Percentiles rank a stretch among this genome's conserved stretches.
Evolutionary conservation across 805 yeast species (phyloP).

Genomic region (Metschnikowia kofuensis): DNA sequence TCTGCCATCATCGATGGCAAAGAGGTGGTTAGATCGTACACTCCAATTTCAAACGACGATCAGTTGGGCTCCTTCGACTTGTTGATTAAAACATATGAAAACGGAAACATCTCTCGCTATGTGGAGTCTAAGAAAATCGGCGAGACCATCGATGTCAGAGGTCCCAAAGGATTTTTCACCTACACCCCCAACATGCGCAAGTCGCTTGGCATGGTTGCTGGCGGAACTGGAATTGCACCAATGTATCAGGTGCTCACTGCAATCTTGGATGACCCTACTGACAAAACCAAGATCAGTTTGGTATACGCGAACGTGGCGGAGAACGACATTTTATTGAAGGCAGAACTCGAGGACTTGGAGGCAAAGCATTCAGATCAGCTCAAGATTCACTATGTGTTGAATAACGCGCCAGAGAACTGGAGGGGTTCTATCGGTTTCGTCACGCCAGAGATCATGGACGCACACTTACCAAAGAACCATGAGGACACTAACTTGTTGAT

Average conservation of each 20-base stretch:
- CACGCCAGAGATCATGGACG: constrained; percentile 67
- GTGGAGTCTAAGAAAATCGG: constrained; percentile 75
- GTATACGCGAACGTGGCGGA: constrained; percentile 80
- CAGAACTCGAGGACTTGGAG: constrained; percentile 71
- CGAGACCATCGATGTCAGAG: constrained; percentile 72
- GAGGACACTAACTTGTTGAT: constrained; percentile 67
- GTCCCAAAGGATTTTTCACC: constrained; percentile 88
- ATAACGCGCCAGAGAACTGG: constrained; percentile 74
- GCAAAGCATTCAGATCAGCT: constrained; percentile 56
- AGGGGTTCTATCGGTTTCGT: constrained; percentile 75
- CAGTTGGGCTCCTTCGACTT: constrained; percentile 81
- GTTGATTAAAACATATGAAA: constrained; percentile 79
- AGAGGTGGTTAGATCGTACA: constrained; percentile 81
- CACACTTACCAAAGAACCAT: constrained; percentile 59
- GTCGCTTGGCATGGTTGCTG: constrained; percentile 86
- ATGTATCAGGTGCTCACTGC: constrained; percentile 91
- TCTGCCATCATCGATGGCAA: constrained; percentile 74
- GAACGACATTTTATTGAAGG: constrained; percentile 75
- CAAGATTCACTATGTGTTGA: constrained; percentile 69
- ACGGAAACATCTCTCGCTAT: constrained; percentile 78
- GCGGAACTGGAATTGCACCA: constrained; percentile 96
- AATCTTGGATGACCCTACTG: constrained; percentile 71
- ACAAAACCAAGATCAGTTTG: constrained; percentile 70
- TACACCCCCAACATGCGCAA: constrained; percentile 77
- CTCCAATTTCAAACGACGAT: constrained; percentile 82